phyloP scores from a whole-genome alignment of 345 rosid species.

The Eucalyptus camaldulensis region DNA sequence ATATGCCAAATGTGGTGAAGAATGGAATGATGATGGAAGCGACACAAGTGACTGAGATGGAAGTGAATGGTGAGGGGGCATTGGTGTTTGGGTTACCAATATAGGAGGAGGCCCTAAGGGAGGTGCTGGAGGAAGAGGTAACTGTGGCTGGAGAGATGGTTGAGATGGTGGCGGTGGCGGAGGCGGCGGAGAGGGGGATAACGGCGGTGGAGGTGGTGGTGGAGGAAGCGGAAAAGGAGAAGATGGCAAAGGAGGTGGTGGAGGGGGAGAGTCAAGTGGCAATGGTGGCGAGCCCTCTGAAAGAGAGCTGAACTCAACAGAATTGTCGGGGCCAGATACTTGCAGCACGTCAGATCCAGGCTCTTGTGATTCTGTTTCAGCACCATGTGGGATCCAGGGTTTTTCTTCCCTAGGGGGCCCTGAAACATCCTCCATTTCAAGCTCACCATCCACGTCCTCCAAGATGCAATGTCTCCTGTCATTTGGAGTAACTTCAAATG shows the following conservation, averaged over 20 bases:
- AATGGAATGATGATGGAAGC: conserved; percentile 31
- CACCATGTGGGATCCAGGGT: neutral
- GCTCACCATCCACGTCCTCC: conserved; percentile 78
- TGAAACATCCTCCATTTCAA: conserved; percentile 86
- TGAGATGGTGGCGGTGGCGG: conserved; percentile 13
- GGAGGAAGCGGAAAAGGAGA: conserved; percentile 56
- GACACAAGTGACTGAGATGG: conserved; percentile 27
- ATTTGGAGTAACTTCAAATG: conserved; percentile 22
- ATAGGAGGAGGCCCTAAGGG: conserved; percentile 17
- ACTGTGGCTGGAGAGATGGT: conserved; percentile 9
- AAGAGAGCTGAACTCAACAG: conserved; percentile 19
- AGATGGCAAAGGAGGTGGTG: conserved; percentile 56
- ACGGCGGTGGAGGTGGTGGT: conserved; percentile 16
- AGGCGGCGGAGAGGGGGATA: conserved; percentile 33
- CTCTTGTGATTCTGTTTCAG: conserved; percentile 21
- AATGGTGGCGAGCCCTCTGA: conserved; percentile 55
- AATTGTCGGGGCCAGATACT: conserved; percentile 16
- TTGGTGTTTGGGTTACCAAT: neutral
- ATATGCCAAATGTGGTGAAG: conserved; percentile 45
- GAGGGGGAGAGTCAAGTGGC: conserved; percentile 74
- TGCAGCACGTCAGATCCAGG: conserved; percentile 7
- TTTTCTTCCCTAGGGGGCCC: conserved; percentile 51
- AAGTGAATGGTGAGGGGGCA: conserved; percentile 32
- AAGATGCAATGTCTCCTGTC: conserved; percentile 63
- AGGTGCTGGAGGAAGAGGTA: conserved; percentile 17